Evolutionary conservation across 257 asterid genomes (phyloP).

Genomic region (Nicotiana attenuata): DNA sequence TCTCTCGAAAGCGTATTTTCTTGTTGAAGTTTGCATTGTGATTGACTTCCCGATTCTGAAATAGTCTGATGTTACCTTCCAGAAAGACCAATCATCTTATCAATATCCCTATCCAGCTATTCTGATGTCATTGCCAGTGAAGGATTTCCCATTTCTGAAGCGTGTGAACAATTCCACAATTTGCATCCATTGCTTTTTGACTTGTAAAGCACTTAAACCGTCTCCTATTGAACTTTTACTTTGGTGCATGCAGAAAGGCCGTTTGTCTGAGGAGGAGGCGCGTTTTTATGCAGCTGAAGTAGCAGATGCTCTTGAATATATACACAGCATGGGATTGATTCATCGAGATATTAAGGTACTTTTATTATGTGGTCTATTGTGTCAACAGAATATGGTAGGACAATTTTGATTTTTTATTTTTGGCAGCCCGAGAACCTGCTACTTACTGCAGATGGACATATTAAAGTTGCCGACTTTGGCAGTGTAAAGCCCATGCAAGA

Average conservation of each 20-base stretch:
- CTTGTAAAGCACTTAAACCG: neutral
- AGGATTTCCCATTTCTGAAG: neutral
- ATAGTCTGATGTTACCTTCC: neutral
- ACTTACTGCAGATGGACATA: slow-evolving; percentile 85
- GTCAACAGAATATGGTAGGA: neutral
- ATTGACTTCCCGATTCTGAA: neutral
- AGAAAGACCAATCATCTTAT: slow-evolving; percentile 1
- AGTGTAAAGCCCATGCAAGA: slow-evolving; percentile 98
- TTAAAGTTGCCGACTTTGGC: slow-evolving; percentile 96
- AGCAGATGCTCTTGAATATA: slow-evolving; percentile 96
- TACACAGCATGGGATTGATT: slow-evolving; percentile 92
- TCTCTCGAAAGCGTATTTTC: neutral
- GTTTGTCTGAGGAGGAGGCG: slow-evolving; percentile 84
- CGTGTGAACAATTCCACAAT: neutral
- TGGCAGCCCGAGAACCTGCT: slow-evolving; percentile 97
- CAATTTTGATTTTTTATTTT: slow-evolving; percentile 19
- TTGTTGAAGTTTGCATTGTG: neutral
- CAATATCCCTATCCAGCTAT: neutral
- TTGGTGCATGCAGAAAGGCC: slow-evolving; percentile 75
- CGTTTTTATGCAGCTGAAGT: slow-evolving; percentile 96
- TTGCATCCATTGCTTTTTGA: neutral
- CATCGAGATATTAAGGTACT: slow-evolving; percentile 97
- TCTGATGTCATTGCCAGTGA: neutral
- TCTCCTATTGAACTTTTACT: slow-evolving; percentile 9
- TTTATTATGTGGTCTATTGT: neutral